Conservation (phyloP, 2,329 filamentous ascomycete species). For the Botrytis squamosa region DNA sequence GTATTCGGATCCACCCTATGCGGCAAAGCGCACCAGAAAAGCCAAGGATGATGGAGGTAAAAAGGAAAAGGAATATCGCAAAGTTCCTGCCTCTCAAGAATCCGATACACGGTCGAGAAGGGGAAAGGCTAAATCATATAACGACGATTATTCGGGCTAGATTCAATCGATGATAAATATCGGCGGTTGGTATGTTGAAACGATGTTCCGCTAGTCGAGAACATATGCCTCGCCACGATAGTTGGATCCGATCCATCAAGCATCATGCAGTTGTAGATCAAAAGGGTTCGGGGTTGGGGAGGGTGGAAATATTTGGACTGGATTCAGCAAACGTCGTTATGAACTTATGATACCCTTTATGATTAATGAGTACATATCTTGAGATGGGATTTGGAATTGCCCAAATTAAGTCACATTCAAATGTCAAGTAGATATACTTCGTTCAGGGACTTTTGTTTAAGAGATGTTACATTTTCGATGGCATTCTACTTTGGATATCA, state of each 20-base stretch:
- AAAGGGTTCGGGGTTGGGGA: background rate
- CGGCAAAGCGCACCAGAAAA: background rate
- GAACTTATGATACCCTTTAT: conserved; percentile 14
- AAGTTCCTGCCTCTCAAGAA: conserved; percentile 7
- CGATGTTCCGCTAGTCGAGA: background rate
- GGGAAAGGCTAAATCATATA: conserved; percentile 7
- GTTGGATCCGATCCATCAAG: background rate
- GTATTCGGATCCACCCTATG: background rate
- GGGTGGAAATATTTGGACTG: background rate
- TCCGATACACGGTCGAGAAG: conserved; percentile 9
- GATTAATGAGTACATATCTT: background rate
- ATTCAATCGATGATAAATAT: no score
- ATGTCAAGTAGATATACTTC: background rate
- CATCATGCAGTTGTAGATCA: background rate
- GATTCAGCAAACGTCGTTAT: background rate
- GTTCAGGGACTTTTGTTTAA: background rate
- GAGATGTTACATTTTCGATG: background rate
- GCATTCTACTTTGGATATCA: background rate
- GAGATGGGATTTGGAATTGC: background rate
- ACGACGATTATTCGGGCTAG: conserved; percentile 8
- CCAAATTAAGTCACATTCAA: background rate
- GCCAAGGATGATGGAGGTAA: background rate
- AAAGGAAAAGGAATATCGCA: conserved; percentile 10
- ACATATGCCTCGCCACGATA: background rate
- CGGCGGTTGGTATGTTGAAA: no score